Conservation (phyloP, 2,329 filamentous ascomycete genomes). For the Xylariomycetidae sp. region DNA sequence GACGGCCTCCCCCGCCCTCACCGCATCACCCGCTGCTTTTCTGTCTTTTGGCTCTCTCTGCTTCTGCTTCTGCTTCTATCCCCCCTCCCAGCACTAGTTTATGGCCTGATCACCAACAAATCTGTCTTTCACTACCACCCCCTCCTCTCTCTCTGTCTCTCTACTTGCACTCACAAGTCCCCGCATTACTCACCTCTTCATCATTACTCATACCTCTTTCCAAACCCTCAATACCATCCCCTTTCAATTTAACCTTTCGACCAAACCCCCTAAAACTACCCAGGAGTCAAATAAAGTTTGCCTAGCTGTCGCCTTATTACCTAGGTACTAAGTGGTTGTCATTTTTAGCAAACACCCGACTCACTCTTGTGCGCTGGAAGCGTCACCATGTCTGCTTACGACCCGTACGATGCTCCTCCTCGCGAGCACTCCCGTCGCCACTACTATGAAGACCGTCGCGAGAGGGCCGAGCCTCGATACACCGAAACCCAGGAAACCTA, state of each 20-base stretch:
- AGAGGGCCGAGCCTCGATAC: conserved; percentile 49
- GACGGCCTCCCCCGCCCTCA: too few species aligned
- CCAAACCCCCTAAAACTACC: not conserved
- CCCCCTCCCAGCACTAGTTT: too few species aligned
- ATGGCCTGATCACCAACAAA: too few species aligned
- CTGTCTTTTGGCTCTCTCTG: too few species aligned
- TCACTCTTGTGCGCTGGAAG: not conserved
- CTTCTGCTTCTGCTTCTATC: too few species aligned
- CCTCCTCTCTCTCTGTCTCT: too few species aligned
- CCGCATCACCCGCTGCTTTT: too few species aligned
- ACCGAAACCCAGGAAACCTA: conserved; percentile 48
- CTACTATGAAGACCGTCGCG: conserved; percentile 49
- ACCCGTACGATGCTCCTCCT: conserved; percentile 44
- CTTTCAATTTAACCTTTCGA: not conserved
- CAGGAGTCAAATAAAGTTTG: not conserved
- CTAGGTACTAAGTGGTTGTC: conserved; percentile 3
- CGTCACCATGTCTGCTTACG: conserved; percentile 44
- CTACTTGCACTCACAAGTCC: too few species aligned
- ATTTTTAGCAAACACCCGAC: not conserved
- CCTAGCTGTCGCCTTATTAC: not conserved
- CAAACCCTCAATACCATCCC: not conserved
- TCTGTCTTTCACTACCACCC: too few species aligned
- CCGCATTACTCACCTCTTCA: too few species aligned
- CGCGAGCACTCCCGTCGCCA: conserved; percentile 46
- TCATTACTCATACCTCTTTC: not conserved